Conservation (phyloP, 805 yeast species). For the Candida lessepsii region DNA sequence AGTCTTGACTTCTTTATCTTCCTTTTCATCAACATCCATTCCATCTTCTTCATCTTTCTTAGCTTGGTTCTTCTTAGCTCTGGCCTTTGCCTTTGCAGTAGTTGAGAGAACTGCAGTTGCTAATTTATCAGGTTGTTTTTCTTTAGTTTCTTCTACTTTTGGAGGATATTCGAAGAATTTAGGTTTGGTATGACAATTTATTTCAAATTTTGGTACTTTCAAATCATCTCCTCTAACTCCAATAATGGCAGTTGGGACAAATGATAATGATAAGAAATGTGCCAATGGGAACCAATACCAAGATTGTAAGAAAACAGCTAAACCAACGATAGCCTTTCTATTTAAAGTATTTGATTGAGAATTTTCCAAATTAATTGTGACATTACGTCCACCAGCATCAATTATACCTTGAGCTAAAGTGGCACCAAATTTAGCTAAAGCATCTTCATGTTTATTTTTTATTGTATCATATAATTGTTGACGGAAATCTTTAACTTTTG, state of each 20-base stretch:
- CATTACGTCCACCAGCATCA: constrained; percentile 98
- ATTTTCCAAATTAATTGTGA: constrained; percentile 89
- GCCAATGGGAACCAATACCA: constrained; percentile 99
- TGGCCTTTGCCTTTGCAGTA: constrained; percentile 88
- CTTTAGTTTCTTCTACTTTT: constrained; percentile 72
- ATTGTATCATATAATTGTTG: constrained; percentile 74
- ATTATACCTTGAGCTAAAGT: constrained; percentile 95
- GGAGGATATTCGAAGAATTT: constrained; percentile 88
- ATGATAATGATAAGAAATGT: constrained; percentile 87
- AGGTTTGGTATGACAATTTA: constrained; percentile 78
- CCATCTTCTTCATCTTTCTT: constrained; percentile 44
- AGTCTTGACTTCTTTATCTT: constrained; percentile 10
- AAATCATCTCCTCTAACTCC: constrained; percentile 79
- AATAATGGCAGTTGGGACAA: constrained; percentile 86
- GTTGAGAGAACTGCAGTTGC: constrained; percentile 94
- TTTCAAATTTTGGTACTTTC: constrained; percentile 78
- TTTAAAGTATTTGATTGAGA: constrained; percentile 86
- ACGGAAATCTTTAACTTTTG: constrained; percentile 76
- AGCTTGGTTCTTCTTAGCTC: constrained; percentile 68
- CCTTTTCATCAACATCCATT: constrained; percentile 40
- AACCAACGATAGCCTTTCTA: constrained; percentile 87
- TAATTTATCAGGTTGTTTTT: constrained; percentile 82
- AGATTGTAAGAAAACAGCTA: constrained; percentile 84
- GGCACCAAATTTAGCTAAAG: constrained; percentile 96
- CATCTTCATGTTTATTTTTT: constrained; percentile 89